These are phyloP conservation scores for Fonsecaea erecta DNA, from an alignment of 2,329 filamentous ascomycete species.

Conservation along the genomic window DNA sequence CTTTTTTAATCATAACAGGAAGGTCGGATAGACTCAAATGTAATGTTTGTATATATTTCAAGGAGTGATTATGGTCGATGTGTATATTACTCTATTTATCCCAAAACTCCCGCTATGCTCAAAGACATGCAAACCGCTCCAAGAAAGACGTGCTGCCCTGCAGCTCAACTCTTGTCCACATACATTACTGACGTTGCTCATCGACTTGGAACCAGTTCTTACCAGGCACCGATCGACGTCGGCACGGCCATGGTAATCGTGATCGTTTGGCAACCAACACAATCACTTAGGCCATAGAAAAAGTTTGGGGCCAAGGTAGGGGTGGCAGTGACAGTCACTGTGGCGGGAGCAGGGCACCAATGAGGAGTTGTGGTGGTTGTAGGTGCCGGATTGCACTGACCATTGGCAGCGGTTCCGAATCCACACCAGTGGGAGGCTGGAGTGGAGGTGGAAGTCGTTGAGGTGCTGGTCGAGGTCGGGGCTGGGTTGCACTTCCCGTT, in stretches of 20 bases:
- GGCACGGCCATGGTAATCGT: constrained; percentile 42
- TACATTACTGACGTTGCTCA: not conserved
- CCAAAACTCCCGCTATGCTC: constrained; percentile 7
- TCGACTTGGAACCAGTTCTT: not conserved
- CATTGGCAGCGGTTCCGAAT: constrained; percentile 23
- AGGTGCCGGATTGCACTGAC: constrained; percentile 18
- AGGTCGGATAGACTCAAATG: not conserved
- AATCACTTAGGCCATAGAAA: constrained; percentile 22
- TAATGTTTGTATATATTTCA: not conserved
- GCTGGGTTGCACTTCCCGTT: constrained; percentile 30
- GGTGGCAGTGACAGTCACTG: constrained; percentile 25
- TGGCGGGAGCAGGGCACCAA: constrained; percentile 18
- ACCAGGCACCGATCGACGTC: constrained; percentile 13
- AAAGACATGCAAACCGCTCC: constrained; percentile 2
- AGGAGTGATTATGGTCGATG: constrained; percentile 10
- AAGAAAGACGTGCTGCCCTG: not conserved
- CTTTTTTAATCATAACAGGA: not conserved
- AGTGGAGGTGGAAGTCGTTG: constrained; percentile 12
- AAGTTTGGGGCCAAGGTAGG: constrained; percentile 20
- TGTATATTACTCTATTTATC: not conserved
- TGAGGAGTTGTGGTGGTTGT: constrained; percentile 9
- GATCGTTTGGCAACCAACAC: constrained; percentile 28
- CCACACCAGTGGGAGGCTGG: constrained; percentile 24
- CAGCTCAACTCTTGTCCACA: constrained; percentile 1
- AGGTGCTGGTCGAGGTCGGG: constrained; percentile 17